Conservation (phyloP, 108 stramenopile species). For the Hondaea fermentalgiana region DNA sequence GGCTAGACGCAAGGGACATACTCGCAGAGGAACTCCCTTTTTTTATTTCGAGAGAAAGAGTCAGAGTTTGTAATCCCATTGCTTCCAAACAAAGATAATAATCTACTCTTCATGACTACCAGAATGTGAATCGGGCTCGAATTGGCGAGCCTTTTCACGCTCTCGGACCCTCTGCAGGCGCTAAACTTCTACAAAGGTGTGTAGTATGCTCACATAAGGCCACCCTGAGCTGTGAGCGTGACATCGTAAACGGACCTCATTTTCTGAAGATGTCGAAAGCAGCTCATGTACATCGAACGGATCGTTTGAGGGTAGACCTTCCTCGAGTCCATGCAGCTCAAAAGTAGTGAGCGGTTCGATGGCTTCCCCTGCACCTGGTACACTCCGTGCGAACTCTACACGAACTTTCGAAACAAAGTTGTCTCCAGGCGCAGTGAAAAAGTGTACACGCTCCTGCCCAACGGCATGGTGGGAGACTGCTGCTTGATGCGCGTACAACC, state of each 20-base stretch:
- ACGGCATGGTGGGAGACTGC: not conserved
- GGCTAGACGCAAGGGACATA: too few species aligned
- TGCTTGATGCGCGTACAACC: not conserved
- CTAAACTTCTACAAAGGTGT: not conserved
- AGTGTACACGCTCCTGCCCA: not conserved
- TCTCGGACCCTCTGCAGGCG: not conserved
- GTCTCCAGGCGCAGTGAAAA: not conserved
- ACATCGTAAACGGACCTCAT: not conserved
- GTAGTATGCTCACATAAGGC: not conserved
- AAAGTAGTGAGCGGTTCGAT: not conserved
- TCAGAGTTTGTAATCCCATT: too few species aligned
- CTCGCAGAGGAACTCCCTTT: too few species aligned
- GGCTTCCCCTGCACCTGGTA: not conserved
- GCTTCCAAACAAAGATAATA: too few species aligned
- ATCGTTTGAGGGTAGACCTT: too few species aligned
- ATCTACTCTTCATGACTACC: too few species aligned
- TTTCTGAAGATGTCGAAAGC: not conserved
- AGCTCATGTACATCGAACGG: not conserved
- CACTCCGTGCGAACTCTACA: not conserved
- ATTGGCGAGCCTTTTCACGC: not conserved
- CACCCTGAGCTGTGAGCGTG: not conserved
- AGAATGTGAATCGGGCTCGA: not conserved
- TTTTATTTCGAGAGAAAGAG: too few species aligned
- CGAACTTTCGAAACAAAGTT: not conserved
- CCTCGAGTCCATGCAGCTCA: too few species aligned